Percentiles rank a stretch among this genome's conserved stretches.
Conservation (phyloP, 306 rosid species). For the Glycine latifolia region DNA sequence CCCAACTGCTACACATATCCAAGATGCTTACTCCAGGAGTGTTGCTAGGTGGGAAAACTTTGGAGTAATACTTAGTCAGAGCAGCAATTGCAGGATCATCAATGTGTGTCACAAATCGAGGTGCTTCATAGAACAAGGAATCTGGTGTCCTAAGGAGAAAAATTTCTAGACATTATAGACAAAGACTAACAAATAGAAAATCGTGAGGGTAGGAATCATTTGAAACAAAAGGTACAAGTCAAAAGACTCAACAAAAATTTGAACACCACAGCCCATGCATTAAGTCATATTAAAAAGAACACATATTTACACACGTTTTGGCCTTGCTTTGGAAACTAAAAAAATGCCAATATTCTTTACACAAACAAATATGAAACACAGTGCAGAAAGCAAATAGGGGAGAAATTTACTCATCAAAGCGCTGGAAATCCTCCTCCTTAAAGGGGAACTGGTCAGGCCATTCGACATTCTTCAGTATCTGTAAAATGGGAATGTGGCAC, state of each 20-base stretch:
- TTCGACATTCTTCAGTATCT: slow-evolving; percentile 75
- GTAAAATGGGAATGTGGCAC: slow-evolving; percentile 11
- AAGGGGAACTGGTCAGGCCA: slow-evolving; percentile 84
- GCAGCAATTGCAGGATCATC: slow-evolving; percentile 83
- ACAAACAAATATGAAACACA: background rate
- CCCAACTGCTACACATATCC: slow-evolving; percentile 96
- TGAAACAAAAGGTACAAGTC: background rate
- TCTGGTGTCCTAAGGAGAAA: slow-evolving; percentile 64
- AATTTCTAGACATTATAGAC: slow-evolving; percentile 16
- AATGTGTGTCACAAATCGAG: slow-evolving; percentile 87
- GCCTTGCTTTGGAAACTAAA: background rate
- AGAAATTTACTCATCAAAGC: slow-evolving; percentile 76
- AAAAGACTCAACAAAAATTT: slow-evolving; percentile 4
- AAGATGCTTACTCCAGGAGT: slow-evolving; percentile 73
- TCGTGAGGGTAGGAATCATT: background rate
- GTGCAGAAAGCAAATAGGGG: background rate
- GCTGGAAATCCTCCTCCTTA: slow-evolving; percentile 80
- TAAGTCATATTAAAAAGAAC: too few species aligned
- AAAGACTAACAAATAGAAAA: background rate
- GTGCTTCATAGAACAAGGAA: slow-evolving; percentile 73
- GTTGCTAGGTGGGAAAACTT: slow-evolving; percentile 75
- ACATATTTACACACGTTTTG: background rate
- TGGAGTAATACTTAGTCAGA: slow-evolving; percentile 74
- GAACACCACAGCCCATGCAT: too few species aligned
- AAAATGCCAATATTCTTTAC: background rate